Base-by-base conservation (phyloP, 345 rosid species). In the Eutrema heterophyllum region DNA sequence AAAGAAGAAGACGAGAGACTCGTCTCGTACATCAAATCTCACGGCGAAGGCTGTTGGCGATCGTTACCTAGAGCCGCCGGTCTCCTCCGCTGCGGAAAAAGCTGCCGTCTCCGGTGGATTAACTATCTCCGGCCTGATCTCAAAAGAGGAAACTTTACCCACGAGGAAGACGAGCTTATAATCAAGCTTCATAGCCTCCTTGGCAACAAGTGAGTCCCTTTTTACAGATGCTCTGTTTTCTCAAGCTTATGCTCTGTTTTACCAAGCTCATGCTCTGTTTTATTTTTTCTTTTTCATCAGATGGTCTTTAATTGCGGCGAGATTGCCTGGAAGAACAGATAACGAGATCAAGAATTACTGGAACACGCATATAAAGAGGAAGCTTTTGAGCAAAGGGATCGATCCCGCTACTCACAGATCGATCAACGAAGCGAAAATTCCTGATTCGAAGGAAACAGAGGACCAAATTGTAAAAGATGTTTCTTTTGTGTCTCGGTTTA, bases 281-380 rank as follows among this genome's bases (percentile, higher is more conserved):
- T 24, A 14, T 13, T 6, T 64, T 12, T 71, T 21, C 24, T 21
- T 21, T 21, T 21, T 18, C 0, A 10, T 53, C 39, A 88, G 97
- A 53, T 91, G 97, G 97, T 91, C 97, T 29, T 79, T 90, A 14
- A 90, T 90, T 39, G 96, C 96, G 1, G 93, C 87, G 36, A 83
- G 89, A 71, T 86, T 90, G 52, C 91, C 96, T 0, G 96, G 96
- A 44, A 86, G 96, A 76, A 90, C 96, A 38, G 96, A 90, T 54
- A 90, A 90, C 61, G 96, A 90, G 82, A 90, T 90, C 59, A 90
- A 90, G 75, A 90, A 90, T 48, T 90, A 90, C 48, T 90, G 96
- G 96, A 90, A 90, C 69, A 90, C 96, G 1, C 96, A 90, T 64
- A 86, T 91, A 46, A 83, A 87, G 71, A 84, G 95, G 55, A 91